Conservation (phyloP, 768 basidiomycete genomes). For the Lactifluus hygrophoroides region DNA sequence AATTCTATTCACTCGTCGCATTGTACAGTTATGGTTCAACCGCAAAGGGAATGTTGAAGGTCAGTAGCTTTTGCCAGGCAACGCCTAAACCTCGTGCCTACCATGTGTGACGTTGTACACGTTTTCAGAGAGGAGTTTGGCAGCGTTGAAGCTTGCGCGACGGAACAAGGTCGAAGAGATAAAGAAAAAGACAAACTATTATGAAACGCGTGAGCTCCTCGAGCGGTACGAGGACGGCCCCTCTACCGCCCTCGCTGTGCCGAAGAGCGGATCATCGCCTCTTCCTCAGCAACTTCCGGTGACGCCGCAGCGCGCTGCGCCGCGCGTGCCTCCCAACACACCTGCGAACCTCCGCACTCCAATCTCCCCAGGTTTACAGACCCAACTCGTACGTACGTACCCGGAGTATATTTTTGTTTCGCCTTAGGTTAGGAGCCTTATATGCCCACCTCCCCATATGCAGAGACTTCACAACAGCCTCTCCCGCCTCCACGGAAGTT, state of each 20-base stretch:
- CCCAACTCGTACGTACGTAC: conserved; percentile 35
- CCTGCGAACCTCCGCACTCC: conserved; percentile 14
- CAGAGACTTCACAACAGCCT: conserved; percentile 34
- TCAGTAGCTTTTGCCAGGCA: conserved; percentile 27
- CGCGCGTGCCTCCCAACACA: conserved; percentile 22
- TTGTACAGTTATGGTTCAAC: conserved; percentile 79
- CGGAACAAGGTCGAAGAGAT: conserved; percentile 87
- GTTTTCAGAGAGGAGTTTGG: conserved; percentile 69
- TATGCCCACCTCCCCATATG: not conserved
- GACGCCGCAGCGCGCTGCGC: conserved; percentile 23
- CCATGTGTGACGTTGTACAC: not conserved
- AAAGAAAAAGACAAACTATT: conserved; percentile 96
- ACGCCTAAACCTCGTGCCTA: conserved; percentile 5
- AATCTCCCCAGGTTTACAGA: conserved; percentile 25
- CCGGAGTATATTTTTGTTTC: too few species aligned
- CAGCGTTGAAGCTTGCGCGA: conserved; percentile 64
- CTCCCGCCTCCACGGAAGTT: conserved; percentile 53
- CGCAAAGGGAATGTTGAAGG: conserved; percentile 77
- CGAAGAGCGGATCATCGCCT: conserved; percentile 26
- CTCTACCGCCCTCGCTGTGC: conserved; percentile 31
- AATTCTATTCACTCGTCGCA: conserved; percentile 67
- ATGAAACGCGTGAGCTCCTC: conserved; percentile 81
- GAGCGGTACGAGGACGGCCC: conserved; percentile 77
- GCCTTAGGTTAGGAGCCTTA: too few species aligned
- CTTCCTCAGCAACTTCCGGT: conserved; percentile 25